Conservation (phyloP, 2,329 filamentous ascomycete genomes). For the Fusarium dimerum region DNA sequence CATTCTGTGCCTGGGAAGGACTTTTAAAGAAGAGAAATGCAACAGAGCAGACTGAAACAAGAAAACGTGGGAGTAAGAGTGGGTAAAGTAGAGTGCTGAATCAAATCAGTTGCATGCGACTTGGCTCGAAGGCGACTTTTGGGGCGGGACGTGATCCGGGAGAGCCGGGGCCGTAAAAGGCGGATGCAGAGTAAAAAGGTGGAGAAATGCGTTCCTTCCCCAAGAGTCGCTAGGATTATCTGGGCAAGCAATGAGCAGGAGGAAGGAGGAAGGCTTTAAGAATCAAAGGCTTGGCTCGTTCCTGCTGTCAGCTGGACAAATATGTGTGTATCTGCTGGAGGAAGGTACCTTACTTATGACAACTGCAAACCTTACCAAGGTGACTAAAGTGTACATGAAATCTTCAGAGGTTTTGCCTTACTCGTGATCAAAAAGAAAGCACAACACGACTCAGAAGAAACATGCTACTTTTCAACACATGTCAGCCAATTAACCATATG, state of each 20-base stretch:
- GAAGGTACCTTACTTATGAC: no score
- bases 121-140: no score
- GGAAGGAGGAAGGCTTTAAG: background rate
- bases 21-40: background rate
- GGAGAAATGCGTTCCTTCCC: constrained; percentile 13
- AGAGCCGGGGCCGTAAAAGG: constrained; percentile 2
- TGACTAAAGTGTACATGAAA: no score
- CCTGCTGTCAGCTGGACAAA: background rate
- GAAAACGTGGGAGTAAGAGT: no score
- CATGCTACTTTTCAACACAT: background rate
- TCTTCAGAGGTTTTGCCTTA: background rate
- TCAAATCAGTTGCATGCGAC: no score
- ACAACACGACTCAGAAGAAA: background rate
- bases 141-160: constrained; percentile 9
- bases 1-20: constrained; percentile 25
- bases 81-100: no score
- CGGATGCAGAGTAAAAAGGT: constrained; percentile 6
- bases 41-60: no score
- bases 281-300: constrained; percentile 3
- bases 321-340: no score
- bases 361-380: no score
- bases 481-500: background rate
- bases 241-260: background rate
- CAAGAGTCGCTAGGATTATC: background rate
- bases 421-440: background rate